phyloP scores from a whole-genome alignment of 345 rosid genomes.

The Cardamine resedifolia region DNA sequence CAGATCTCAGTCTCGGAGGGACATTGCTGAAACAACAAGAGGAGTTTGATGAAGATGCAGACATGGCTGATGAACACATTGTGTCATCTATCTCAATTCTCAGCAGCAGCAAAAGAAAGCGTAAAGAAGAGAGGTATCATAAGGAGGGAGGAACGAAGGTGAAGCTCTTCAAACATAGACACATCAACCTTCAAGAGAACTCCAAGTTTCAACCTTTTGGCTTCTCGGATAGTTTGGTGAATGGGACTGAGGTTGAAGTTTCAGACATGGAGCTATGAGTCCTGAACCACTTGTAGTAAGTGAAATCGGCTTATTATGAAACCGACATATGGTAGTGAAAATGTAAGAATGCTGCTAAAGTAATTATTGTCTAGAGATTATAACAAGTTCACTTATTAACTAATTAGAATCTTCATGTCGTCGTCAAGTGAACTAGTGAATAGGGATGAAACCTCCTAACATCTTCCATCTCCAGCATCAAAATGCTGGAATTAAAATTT shows the following conservation, averaged over 20 bases:
- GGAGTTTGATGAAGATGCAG: conserved; percentile 30
- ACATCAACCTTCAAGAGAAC: conserved; percentile 29
- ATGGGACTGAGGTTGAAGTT: conserved; percentile 52
- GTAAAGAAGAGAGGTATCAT: conserved; percentile 50
- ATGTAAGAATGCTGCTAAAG: conserved; percentile 14
- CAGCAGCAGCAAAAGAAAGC: conserved; percentile 54
- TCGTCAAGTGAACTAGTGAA: background rate
- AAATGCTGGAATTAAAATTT: background rate
- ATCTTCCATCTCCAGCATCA: background rate
- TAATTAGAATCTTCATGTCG: conserved; percentile 8
- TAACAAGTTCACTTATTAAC: conserved; percentile 17
- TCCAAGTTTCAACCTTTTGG: conserved; percentile 29
- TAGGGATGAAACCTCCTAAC: background rate
- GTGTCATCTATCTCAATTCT: conserved; percentile 18
- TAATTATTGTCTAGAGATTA: conserved; percentile 19
- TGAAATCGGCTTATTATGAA: conserved; percentile 14
- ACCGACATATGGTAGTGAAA: background rate
- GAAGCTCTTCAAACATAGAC: conserved; percentile 51
- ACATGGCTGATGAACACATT: conserved; percentile 37
- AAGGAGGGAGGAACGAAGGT: conserved; percentile 45
- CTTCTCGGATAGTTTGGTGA: conserved; percentile 40
- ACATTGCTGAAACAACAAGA: conserved; percentile 24
- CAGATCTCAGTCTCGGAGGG: conserved; percentile 33
- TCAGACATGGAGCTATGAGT: conserved; percentile 42
- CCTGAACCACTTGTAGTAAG: background rate